phyloP scores from a whole-genome alignment of 306 rosid genomes.

The Cercis canadensis region DNA sequence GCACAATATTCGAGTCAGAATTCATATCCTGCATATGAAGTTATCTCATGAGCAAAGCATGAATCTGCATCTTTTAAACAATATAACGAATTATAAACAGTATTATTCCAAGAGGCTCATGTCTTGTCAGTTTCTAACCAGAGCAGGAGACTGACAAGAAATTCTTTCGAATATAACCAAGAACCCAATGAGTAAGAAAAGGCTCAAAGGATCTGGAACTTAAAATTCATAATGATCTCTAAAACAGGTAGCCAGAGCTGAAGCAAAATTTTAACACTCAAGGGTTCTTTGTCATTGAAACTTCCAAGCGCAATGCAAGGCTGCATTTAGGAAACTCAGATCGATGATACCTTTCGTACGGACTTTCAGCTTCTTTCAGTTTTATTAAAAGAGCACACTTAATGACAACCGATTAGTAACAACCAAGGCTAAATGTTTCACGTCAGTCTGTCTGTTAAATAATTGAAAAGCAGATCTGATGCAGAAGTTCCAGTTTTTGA shows the following conservation, averaged over 20 bases:
- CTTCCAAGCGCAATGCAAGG: too few relatives aligned
- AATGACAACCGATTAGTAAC: neutral
- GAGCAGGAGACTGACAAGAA: neutral
- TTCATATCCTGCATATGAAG: conserved; percentile 56
- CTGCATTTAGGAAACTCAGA: neutral
- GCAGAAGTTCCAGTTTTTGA: conserved; percentile 3
- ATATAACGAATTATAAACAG: too few relatives aligned
- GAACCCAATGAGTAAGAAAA: neutral
- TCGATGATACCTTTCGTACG: neutral
- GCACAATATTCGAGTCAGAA: conserved; percentile 55
- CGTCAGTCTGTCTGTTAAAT: neutral
- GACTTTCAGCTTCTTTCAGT: too few relatives aligned
- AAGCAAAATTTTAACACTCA: too few relatives aligned
- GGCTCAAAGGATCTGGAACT: neutral
- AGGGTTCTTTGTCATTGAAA: too few relatives aligned
- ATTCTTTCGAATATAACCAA: too few relatives aligned
- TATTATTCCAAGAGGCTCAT: too few relatives aligned
- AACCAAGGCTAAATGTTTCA: neutral
- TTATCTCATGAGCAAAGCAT: conserved; percentile 24
- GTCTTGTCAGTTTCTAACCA: too few relatives aligned
- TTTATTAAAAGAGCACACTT: neutral
- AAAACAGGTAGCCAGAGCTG: too few relatives aligned
- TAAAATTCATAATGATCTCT: too few relatives aligned
- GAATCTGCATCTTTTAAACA: too few relatives aligned
- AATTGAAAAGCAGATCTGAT: neutral